Percentiles rank a stretch among this genome's conserved stretches.
Conservation (phyloP, 1,284 basidiomycete genomes). For the Fomitopsis pinicola region DNA sequence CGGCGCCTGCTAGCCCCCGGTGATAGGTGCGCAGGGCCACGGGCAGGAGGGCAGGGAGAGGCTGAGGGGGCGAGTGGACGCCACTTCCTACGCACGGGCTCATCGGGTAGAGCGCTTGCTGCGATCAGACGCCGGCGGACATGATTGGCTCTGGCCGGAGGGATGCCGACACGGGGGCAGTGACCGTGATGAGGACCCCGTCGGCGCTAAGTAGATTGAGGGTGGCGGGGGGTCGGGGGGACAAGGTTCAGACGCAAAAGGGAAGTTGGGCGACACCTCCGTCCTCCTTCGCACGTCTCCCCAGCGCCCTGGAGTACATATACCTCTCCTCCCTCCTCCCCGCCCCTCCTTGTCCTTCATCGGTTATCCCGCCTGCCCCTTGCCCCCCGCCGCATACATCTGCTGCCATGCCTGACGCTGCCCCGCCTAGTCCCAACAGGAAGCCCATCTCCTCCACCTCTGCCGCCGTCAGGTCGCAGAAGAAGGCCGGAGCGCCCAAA, state of each 20-base stretch:
- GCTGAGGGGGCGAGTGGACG: background rate
- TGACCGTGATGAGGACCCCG: conserved; percentile 5
- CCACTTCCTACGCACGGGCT: background rate
- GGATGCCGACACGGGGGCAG: conserved; percentile 1
- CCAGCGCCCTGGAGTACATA: conserved; percentile 33
- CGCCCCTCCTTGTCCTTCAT: conserved; percentile 20
- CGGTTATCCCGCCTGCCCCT: conserved; percentile 18
- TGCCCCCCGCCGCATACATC: conserved; percentile 17
- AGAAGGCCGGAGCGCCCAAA: conserved; percentile 56
- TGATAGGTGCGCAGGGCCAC: background rate
- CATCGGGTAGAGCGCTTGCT: background rate
- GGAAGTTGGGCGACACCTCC: conserved; percentile 11
- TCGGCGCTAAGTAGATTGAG: background rate
- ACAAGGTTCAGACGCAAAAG: conserved; percentile 12
- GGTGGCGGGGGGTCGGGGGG: conserved; percentile 4
- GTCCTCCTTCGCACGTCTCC: conserved; percentile 21
- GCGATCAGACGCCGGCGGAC: conserved; percentile 4
- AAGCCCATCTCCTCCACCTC: conserved; percentile 33
- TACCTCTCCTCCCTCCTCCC: conserved; percentile 23
- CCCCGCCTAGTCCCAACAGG: conserved; percentile 25
- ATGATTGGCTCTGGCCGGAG: background rate
- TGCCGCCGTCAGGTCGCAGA: conserved; percentile 30
- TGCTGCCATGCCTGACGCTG: conserved; percentile 28
- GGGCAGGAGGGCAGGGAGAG: background rate
- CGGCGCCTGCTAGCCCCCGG: background rate